Conservation (phyloP, 352 stramenopile species). For the Pythium periplocum region DNA sequence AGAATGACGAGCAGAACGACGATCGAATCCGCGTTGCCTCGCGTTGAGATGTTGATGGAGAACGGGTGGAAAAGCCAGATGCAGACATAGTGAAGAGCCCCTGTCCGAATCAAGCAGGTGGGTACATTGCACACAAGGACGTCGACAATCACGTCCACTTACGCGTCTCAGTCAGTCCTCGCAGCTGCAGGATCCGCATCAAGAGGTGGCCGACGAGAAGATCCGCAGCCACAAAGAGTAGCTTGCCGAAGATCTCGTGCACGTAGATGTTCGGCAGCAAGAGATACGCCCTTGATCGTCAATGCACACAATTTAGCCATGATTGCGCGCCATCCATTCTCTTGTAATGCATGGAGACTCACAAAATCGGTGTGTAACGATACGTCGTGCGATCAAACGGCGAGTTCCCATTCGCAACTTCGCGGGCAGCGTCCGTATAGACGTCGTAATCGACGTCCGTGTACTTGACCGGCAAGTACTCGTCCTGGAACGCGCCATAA, state of each 20-base stretch:
- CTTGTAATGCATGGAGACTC: constrained; percentile 9
- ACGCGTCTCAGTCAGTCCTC: constrained; percentile 43
- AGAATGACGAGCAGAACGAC: constrained; percentile 92
- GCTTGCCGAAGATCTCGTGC: constrained; percentile 87
- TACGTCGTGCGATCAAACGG: constrained; percentile 98
- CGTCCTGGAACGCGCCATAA: constrained; percentile 78
- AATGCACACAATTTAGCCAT: no score
- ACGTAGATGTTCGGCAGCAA: constrained; percentile 73
- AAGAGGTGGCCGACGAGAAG: constrained; percentile 89
- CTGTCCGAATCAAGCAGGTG: constrained; percentile 14
- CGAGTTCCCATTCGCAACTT: constrained; percentile 83
- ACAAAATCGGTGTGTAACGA: constrained; percentile 97
- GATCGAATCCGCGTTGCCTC: constrained; percentile 96
- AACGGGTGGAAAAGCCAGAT: constrained; percentile 98
- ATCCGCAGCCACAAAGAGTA: constrained; percentile 96
- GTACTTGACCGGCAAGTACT: constrained; percentile 89
- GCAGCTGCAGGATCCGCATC: constrained; percentile 73
- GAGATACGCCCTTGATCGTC: constrained; percentile 44
- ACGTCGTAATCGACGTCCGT: constrained; percentile 99
- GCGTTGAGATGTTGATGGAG: constrained; percentile 98
- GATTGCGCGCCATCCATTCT: background rate
- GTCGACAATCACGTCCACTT: background rate
- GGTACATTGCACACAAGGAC: no score
- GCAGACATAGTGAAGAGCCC: constrained; percentile 55
- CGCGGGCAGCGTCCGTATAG: constrained; percentile 94